Evolutionary conservation across 257 asterid species (phyloP), one percentile per base, ranked within the genome.

Genomic region (Salvia splendens): DNA sequence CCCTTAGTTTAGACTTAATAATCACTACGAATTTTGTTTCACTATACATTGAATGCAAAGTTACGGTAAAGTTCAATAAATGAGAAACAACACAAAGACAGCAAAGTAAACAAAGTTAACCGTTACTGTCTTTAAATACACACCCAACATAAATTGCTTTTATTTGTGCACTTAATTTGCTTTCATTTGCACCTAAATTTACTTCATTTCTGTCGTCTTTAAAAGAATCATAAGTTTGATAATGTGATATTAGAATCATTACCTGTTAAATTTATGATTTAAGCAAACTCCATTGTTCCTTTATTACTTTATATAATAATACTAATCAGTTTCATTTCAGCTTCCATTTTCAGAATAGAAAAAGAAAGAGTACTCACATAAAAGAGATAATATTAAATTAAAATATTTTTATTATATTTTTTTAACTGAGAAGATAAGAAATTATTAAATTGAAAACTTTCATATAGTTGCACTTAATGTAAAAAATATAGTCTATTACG

Each of bases 241-340:
- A 51, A 33, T 12, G 28, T 61, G 64, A 12, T 12, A 53, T 58
- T 33, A n/a, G 46, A 57, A 54, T 54, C 33, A 55, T 56, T 45
- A 28, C 16, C 57, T 8, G 46, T 52, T 69, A 30, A 59, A 41
- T 41, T 59, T 71, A 47, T 61, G 24, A 36, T 7, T 33, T 47
- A 76, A 71, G 68, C 77, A 67, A 76, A 67, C 71, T 71, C 53
- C 24, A 15, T n/a, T 59, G 17, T 66, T 61, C 47, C 45, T 66
- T 53, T 7, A 54, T 24, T 24, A 24, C 30, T 24, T n/a, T n/a
- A n/a, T n/a, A n/a, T n/a, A 59, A 59, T 15, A 43, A 17, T 52
- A 42, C 2, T 24, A 24, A 24, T 24, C 2, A 33, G 32, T 48
- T 41, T 45, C 16, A 64, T 16, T 43, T 65, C 68, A 58, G 48